Evolutionary conservation across 2,329 filamentous ascomycete species (phyloP), one percentile per base, ranked within the genome.

Genomic region (Pestalotiopsis sp.): DNA sequence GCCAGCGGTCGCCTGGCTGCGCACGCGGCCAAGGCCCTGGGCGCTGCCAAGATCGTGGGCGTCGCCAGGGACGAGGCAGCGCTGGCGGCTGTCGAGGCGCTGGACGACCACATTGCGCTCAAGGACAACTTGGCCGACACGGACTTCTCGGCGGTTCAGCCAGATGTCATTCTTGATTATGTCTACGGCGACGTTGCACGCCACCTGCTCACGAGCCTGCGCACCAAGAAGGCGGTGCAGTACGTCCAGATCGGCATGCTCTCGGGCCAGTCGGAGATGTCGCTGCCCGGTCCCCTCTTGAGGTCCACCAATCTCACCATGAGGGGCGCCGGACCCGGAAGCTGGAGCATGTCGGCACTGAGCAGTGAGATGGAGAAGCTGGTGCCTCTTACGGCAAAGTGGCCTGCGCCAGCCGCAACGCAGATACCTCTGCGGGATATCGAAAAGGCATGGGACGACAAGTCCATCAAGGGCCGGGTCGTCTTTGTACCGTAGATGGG

Each of bases 131-230:
- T 80, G 0, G 72, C 75, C 2, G 78, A 84, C 49, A 80, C 80
- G 1, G 86, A 89, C 70, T 87, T 85, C 70, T 80, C 80, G 2
- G 75, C 76, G 9, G 78, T 84, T 0, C 81, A 83, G 45, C 83
- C 83, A 40, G 86, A 90, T 70, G 80, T 89, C 2, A 81, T 90
- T 3, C 77, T 90, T 1, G 87, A 90, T 73, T 90, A 89, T 72
- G 77, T 90, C 7, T 89, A 86, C 75, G 87, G 87, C 0, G 78
- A 80, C 0, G 79, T 83, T 17, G 76, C 82, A 0, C 72, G 79
- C 12, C 80, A 81, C 4, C 75, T 85, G 11, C 77, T 89, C 7
- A 72, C 75, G 4, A 80, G 80, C 3, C 73, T 87, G 20, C 79
- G 76, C 45, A 78, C 80, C 1, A 75, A 75, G 38, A 80, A 78